phyloP scores from a whole-genome alignment of 1,284 basidiomycete genomes.

The Somion occarium region DNA sequence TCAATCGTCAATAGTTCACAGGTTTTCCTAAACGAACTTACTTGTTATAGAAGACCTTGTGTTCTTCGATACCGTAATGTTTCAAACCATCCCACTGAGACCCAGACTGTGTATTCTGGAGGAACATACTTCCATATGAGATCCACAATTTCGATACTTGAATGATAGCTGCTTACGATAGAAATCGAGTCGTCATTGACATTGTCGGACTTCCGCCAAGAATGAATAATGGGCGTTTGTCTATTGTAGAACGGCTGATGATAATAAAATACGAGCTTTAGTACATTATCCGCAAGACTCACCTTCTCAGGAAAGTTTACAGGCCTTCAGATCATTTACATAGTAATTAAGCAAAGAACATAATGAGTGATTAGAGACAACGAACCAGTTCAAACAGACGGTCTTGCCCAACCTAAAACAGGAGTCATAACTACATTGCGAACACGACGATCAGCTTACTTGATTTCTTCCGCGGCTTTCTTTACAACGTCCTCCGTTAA shows the following conservation, averaged over 20 bases:
- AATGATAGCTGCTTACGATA: conserved; percentile 51
- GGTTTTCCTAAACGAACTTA: too few species aligned
- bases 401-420: conserved; percentile 48
- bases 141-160: too few species aligned
- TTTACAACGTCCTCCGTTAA: conserved; percentile 62
- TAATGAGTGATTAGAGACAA: too few species aligned
- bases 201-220: conserved; percentile 29
- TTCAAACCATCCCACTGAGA: conserved; percentile 73
- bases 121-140: too few species aligned
- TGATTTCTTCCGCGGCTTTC: conserved; percentile 56
- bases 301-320: conserved; percentile 65
- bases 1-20: too few species aligned
- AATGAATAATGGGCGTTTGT: conserved; percentile 39
- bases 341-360: too few species aligned
- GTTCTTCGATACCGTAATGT: conserved; percentile 52
- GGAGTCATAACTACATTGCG: neutral
- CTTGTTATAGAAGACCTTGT: conserved; percentile 65
- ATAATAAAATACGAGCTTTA: too few species aligned
- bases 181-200: conserved; percentile 58
- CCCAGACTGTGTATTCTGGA: conserved; percentile 69
- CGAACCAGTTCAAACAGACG: conserved; percentile 61
- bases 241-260: conserved; percentile 49
- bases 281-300: too few species aligned
- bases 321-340: conserved; percentile 43
- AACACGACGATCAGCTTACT: conserved; percentile 32